Evolutionary conservation across 768 basidiomycete genomes (phyloP), one percentile per base, ranked within the genome.

Genomic region (Mycena chlorophos): DNA sequence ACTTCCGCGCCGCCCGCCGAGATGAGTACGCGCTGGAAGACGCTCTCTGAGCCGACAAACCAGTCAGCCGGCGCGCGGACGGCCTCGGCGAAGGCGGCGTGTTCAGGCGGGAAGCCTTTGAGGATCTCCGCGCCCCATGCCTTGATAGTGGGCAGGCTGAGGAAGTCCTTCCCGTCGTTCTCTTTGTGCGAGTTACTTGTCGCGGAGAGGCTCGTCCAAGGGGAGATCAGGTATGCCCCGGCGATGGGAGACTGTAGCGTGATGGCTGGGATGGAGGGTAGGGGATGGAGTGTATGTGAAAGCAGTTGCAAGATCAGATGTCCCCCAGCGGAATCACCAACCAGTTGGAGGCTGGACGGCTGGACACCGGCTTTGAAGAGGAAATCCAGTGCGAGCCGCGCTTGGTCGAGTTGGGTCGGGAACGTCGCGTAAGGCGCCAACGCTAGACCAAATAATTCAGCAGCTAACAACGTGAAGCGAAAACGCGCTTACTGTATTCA

Each of bases 311-410:
- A 52, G 27, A 68, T 54, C 37, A 73, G 61, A 37, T 68, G 67
- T 16, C 56, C 73, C n/a, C 73, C 73, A 1, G 73, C 72, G 2
- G 73, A 75, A 55, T 75, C 73, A 4, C 73, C 72, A 2, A 62
- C 59, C 29, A 75, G 55, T 23, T 68, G 65, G 30, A 75, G 66
- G 55, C 73, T 70, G 43, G 69, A 63, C 1, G 71, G 69, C 31
- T 64, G 51, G 49, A 70, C 65, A 23, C 72, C 73, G 3, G 68
- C 55, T 14, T 60, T 57, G 22, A 70, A 38, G 5, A 75, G 63
- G 56, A 66, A 65, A 17, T 68, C 62, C 34, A 74, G 62, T 22
- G 67, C 69, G 4, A 60, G 50, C 1, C 64, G 58, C 4, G 64
- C 57, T 50, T 73, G 69, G 27, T 66, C 65, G 48, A 74, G 66